Base-by-base conservation (phyloP, 2,329 filamentous ascomycete species). In the Claviceps sp. region DNA sequence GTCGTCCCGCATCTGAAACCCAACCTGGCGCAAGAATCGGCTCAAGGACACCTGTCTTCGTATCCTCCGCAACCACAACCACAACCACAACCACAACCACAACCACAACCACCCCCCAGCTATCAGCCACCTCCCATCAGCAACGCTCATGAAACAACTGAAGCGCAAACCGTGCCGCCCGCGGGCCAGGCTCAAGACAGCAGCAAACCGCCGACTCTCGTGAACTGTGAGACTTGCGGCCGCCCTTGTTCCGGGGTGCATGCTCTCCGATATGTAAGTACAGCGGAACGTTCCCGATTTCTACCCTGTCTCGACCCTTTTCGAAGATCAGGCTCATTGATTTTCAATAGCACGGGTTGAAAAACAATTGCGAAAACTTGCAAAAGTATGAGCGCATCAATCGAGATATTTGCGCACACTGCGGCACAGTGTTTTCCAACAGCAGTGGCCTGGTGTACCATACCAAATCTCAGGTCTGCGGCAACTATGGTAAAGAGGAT, bases 401-500 rank as follows among this genome's bases (percentile, higher is more conserved):
- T 50, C 65, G 61, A n/a, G 70, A 67, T 19, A 58, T 64, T 0
- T 80, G 76, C 50, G 55, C 64, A 1, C 64, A 69, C 47, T 80
- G 76, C 46, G 73, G 73, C 26, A 64, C 69, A 43, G 51, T 49
- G 3, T 78, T 80, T 45, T 62, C 61, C 2, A 71, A 69, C 11
- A 56, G 59, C 4, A 65, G 65, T 22, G 73, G 72, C 1, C 57
- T 73, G 2, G 55, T 64, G 48, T 76, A 76, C 61, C 77, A 80
- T 54, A 54, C 60, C 0, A 62, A 66, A 40, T 70, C 69, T 50
- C 60, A 63, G 3, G 70, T 76, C 2, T 80, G 77, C 56, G 74
- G 75, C n/a, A 56, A 63, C 3, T 70, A 71, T 52, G 56, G 56
- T 22, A 47, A 56, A 3, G 55, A 56, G 8, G 54, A 53, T 43